These are phyloP conservation scores for Xylariaceae sp. DNA, from an alignment of 2,329 filamentous ascomycete species.

Conservation along the genomic window DNA sequence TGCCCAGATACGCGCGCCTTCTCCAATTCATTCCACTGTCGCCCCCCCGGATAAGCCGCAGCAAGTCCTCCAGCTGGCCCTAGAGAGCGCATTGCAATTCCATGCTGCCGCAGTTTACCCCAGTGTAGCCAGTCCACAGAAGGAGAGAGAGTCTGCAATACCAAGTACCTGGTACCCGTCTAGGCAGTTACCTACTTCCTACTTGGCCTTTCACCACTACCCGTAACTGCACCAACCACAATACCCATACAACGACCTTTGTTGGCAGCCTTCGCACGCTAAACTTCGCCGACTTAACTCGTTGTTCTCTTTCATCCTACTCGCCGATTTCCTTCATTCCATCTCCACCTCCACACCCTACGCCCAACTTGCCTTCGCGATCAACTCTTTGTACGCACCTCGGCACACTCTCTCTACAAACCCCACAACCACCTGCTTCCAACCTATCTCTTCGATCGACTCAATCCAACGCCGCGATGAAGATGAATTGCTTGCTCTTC, in stretches of 20 bases:
- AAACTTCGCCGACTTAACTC: neutral
- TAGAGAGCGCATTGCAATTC: neutral
- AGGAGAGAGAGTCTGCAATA: neutral
- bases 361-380: neutral
- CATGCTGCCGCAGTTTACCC: neutral
- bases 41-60: neutral
- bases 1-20: neutral
- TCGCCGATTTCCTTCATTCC: neutral
- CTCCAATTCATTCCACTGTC: conserved; percentile 1
- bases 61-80: neutral
- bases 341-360: neutral
- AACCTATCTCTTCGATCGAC: neutral
- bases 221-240: neutral
- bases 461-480: conserved; percentile 6
- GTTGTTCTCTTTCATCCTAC: conserved; percentile 5
- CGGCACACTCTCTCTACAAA: neutral
- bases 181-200: neutral
- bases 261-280: conserved; percentile 2
- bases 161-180: neutral
- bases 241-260: conserved; percentile 6
- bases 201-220: neutral
- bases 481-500: conserved; percentile 24
- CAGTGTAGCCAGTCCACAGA: neutral
- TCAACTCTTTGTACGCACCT: neutral
- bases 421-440: neutral